Percentiles rank a stretch among this genome's conserved stretches.
phyloP scores from a whole-genome alignment of 2,329 filamentous ascomycete genomes.

The Cercospora canescens region DNA sequence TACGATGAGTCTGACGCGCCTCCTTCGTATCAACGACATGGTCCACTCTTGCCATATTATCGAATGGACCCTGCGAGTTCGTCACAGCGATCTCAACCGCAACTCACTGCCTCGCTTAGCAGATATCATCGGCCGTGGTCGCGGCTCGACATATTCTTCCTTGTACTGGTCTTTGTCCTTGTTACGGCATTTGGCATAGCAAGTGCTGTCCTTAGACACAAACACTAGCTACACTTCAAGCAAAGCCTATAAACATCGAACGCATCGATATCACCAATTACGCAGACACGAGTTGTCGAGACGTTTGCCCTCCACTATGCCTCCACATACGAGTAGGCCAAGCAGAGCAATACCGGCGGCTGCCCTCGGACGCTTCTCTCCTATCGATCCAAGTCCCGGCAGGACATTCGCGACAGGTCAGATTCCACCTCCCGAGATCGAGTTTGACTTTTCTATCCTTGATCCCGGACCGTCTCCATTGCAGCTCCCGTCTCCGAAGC shows the following conservation, averaged over 20 bases:
- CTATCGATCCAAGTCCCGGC: not conserved
- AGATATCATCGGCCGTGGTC: not conserved
- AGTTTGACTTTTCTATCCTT: slow-evolving; percentile 2
- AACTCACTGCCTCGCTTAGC: not conserved
- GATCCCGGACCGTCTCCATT: not conserved
- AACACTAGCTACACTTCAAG: not conserved
- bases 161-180: not conserved
- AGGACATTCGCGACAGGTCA: not conserved
- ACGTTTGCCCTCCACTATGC: not conserved
- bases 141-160: not conserved
- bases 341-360: not conserved
- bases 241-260: not conserved
- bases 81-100: not conserved
- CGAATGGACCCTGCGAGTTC: not conserved
- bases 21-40: slow-evolving; percentile 5
- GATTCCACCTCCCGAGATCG: not conserved
- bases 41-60: not conserved
- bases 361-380: not conserved
- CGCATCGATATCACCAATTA: not conserved
- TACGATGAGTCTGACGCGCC: slow-evolving; percentile 3
- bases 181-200: slow-evolving; percentile 2
- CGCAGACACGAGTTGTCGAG: not conserved
- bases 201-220: not conserved
- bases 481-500: slow-evolving; percentile 1
- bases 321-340: not conserved